phyloP scores from a whole-genome alignment of 2,329 filamentous ascomycete genomes.

The Verticillium tricorpus region DNA sequence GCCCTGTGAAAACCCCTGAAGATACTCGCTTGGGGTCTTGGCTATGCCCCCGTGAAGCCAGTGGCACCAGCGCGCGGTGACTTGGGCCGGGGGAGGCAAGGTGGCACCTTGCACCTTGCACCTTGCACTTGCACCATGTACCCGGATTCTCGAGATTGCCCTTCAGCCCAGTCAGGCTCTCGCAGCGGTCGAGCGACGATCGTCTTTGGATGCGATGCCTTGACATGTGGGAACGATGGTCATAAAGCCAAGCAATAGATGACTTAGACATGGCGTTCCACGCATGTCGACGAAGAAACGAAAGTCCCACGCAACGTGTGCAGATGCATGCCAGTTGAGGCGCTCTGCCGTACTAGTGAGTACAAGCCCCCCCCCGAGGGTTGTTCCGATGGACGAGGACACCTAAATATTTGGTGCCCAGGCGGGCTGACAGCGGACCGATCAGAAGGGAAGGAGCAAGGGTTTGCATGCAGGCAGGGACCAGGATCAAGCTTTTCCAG shows the following conservation, averaged over 20 bases:
- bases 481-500: neutral
- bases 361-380: too few relatives aligned
- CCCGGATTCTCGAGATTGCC: neutral
- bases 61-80: too few relatives aligned
- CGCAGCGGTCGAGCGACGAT: neutral
- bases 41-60: too few relatives aligned
- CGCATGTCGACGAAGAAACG: neutral
- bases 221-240: neutral
- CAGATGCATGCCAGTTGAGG: neutral
- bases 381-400: too few relatives aligned
- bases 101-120: neutral
- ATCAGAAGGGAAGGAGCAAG: neutral
- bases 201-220: too few relatives aligned
- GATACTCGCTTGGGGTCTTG: too few relatives aligned
- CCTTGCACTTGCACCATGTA: neutral
- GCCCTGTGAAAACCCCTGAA: too few relatives aligned
- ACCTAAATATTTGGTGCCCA: too few relatives aligned
- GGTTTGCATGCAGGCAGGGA: neutral
- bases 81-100: too few relatives aligned
- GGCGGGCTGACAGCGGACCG: neutral
- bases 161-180: neutral
- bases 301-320: neutral
- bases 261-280: neutral
- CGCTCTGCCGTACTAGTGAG: neutral
- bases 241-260: neutral